phyloP scores from a whole-genome alignment of 2,329 filamentous ascomycete genomes.

The Curvularia sp. region DNA sequence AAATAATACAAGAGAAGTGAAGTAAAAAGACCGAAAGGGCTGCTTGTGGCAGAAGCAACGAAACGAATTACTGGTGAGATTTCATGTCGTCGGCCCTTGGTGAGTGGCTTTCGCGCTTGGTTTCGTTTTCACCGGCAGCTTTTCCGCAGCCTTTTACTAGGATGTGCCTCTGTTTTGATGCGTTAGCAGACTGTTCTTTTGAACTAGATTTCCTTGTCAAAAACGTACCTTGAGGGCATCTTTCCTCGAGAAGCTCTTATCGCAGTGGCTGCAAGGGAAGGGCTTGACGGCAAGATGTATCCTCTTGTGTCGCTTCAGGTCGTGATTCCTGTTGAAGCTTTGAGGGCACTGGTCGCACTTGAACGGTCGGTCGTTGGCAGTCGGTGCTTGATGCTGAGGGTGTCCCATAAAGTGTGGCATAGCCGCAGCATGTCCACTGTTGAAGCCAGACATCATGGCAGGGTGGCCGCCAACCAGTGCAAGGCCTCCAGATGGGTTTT shows the following conservation, averaged over 20 bases:
- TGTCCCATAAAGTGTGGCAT: constrained; percentile 69
- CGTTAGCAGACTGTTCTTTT: constrained; percentile 45
- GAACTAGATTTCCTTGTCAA: not conserved
- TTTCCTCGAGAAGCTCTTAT: constrained; percentile 96
- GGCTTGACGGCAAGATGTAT: constrained; percentile 97
- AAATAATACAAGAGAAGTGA: constrained; percentile 48
- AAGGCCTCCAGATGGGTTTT: constrained; percentile 75
- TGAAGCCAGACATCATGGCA: constrained; percentile 65
- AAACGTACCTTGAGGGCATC: constrained; percentile 89
- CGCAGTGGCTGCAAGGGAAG: constrained; percentile 87
- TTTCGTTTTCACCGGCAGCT: constrained; percentile 42
- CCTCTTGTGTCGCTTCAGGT: constrained; percentile 92
- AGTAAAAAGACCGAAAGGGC: constrained; percentile 26
- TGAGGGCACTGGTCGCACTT: constrained; percentile 92
- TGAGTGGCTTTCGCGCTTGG: constrained; percentile 46
- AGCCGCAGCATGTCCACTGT: constrained; percentile 67
- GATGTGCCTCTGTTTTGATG: constrained; percentile 63
- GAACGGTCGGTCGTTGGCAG: constrained; percentile 82
- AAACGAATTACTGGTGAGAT: constrained; percentile 26
- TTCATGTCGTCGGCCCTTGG: constrained; percentile 44
- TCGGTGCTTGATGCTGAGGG: constrained; percentile 58
- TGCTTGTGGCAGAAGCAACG: not conserved
- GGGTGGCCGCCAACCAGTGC: constrained; percentile 69
- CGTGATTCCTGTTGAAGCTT: constrained; percentile 95
- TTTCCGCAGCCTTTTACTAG: constrained; percentile 73